Conservation (phyloP, 495 filamentous ascomycete genomes). For the Pseudomonodictys pantanalensis region DNA sequence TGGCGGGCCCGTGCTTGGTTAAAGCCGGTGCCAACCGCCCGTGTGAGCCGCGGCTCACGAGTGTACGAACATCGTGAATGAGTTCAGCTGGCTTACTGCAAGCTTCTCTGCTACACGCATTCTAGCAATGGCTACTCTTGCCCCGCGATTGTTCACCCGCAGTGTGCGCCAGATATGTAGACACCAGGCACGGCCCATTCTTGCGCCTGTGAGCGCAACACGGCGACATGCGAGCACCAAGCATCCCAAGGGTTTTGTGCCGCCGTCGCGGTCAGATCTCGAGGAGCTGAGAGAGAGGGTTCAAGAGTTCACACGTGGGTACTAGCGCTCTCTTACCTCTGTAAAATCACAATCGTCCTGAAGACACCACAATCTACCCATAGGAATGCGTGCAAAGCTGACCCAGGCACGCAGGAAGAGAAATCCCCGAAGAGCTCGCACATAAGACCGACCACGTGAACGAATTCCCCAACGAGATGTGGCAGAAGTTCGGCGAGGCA, state of each 20-base stretch:
- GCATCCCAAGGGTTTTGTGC: slow-evolving; percentile 77
- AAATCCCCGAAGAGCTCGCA: slow-evolving; percentile 82
- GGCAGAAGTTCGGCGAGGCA: slow-evolving; percentile 87
- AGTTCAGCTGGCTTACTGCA: too few relatives aligned
- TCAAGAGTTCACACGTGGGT: slow-evolving; percentile 77
- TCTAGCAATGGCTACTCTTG: slow-evolving; percentile 22
- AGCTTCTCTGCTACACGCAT: neutral
- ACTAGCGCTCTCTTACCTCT: neutral
- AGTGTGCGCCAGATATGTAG: slow-evolving; percentile 21
- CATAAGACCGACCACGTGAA: slow-evolving; percentile 77
- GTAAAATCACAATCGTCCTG: too few relatives aligned
- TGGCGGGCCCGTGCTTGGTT: too few relatives aligned
- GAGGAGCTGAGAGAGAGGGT: slow-evolving; percentile 83
- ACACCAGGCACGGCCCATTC: slow-evolving; percentile 5
- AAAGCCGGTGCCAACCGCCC: too few relatives aligned
- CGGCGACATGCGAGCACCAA: slow-evolving; percentile 66
- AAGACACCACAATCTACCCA: too few relatives aligned
- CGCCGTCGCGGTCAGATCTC: slow-evolving; percentile 73
- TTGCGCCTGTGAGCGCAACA: slow-evolving; percentile 29
- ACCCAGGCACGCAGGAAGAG: slow-evolving; percentile 52
- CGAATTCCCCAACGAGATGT: slow-evolving; percentile 87
- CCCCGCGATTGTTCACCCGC: slow-evolving; percentile 23
- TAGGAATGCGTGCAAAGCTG: too few relatives aligned
- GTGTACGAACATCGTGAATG: neutral
- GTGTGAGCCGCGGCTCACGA: slow-evolving; percentile 17